Base-by-base conservation (phyloP, 306 rosid species). In the Gastrolobium villosum region DNA sequence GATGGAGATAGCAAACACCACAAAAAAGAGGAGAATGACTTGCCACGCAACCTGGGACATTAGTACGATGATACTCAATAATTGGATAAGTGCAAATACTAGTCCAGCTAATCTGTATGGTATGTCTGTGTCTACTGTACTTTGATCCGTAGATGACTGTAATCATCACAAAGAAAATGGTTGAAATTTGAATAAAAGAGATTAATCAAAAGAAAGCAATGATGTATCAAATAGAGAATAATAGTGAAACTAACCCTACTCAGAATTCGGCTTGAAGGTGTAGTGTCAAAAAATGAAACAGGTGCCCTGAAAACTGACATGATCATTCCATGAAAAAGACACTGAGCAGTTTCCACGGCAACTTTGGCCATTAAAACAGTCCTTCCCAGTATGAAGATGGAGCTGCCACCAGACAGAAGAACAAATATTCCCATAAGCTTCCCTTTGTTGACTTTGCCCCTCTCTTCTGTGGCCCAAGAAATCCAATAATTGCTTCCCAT, bases 401-500 rank as follows among this genome's bases (percentile, higher is more conserved):
- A 92, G 86, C 97, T 91, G 40, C 95, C 97, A 8, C 93, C 93
- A 6, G 99, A 94, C 41, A 94, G 54, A 75, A 94, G 71, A 56
- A 76, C 64, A 76, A 89, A 94, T 7, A 75, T 84, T 74, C 88
- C 88, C 49, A 94, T 85, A 77, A 94, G 82, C 46, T 55, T 35
- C 67, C 70, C 71, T 65, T 74, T 90, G 62, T 71, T 82, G 49
- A 92, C 88, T 64, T 40, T 85, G 32, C 79, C 82, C 66, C 55
- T 84, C 52, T 80, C 79, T 77, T 92, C 97, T 31, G 93, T 81
- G 41, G 93, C 97, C 99, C 99, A 94, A 34, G 99, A 85, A 59
- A 94, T 87, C 99, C 99, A 94, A 80, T 94, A 94, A 86, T 88
- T 94, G 89, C 97, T 94, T 60, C 93, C 95, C 82, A 94, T 90